phyloP scores from a whole-genome alignment of 805 yeast species.

The Myxozyma monticola region DNA sequence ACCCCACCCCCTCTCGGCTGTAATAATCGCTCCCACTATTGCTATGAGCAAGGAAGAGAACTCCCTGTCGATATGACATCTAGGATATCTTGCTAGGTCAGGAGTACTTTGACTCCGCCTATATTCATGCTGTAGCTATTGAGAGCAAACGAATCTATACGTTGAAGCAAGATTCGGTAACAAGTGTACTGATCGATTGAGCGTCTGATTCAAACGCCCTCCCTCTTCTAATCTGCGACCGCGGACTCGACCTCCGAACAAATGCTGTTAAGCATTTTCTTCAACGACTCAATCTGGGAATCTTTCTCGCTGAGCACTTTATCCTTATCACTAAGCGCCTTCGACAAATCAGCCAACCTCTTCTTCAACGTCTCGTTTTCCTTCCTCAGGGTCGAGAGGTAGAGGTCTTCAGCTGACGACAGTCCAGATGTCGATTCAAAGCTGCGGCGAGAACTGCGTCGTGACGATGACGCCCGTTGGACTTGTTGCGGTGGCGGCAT shows the following conservation, averaged over 20 bases:
- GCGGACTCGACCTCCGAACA: conserved; percentile 8
- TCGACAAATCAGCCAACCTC: conserved; percentile 35
- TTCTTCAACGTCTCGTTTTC: conserved; percentile 38
- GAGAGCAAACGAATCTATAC: too few relatives aligned
- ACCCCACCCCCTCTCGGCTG: too few relatives aligned
- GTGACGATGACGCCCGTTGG: conserved; percentile 21
- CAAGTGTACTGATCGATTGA: not conserved
- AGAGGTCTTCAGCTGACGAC: conserved; percentile 29
- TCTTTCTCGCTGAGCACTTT: conserved; percentile 34
- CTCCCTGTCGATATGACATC: too few relatives aligned
- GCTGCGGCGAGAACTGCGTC: conserved; percentile 32
- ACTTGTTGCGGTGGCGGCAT: conserved; percentile 7
- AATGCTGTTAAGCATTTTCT: conserved; percentile 3
- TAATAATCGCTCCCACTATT: too few relatives aligned
- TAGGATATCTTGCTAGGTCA: too few relatives aligned
- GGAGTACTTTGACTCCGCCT: too few relatives aligned
- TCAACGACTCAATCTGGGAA: conserved; percentile 32
- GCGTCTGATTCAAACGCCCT: not conserved
- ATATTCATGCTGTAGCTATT: too few relatives aligned
- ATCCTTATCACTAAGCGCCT: conserved; percentile 33
- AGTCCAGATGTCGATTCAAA: conserved; percentile 30
- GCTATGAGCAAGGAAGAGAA: too few relatives aligned
- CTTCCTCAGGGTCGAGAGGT: conserved; percentile 29
- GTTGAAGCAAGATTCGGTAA: too few relatives aligned
- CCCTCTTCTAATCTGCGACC: conserved; percentile 1